phyloP scores from a whole-genome alignment of 208 protist species.

The Blechomonas ayalai region DNA sequence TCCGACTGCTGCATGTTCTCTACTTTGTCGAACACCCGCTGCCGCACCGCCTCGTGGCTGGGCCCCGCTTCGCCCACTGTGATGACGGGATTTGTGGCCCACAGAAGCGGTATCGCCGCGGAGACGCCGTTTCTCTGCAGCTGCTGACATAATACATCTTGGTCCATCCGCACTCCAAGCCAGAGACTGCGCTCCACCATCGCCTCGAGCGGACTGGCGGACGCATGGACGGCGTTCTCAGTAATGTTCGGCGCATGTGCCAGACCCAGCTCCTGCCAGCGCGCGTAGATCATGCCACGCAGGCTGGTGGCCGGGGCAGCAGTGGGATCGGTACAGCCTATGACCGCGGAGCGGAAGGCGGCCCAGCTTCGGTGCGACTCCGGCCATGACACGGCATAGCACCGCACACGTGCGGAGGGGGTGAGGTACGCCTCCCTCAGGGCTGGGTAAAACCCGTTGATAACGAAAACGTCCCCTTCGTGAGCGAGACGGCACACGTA shows the following conservation, averaged over 20 bases:
- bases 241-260: conserved; percentile 32
- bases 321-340: conserved; percentile 49
- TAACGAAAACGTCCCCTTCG: conserved; percentile 31
- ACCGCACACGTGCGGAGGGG: conserved; percentile 31
- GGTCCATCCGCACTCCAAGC: conserved; percentile 18
- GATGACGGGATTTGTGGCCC: background rate
- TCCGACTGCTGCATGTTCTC: conserved; percentile 37
- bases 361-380: conserved; percentile 27
- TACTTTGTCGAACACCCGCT: conserved; percentile 25
- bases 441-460: conserved; percentile 80
- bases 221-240: conserved; percentile 63
- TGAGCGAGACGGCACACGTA: conserved; percentile 20
- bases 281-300: conserved; percentile 29
- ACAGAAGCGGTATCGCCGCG: background rate
- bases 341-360: conserved; percentile 32
- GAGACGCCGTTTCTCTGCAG: background rate
- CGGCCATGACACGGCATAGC: conserved; percentile 62
- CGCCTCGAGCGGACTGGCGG: conserved; percentile 49
- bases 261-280: conserved; percentile 55
- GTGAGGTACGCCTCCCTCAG: conserved; percentile 33
- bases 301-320: conserved; percentile 27
- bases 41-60: conserved; percentile 1
- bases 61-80: background rate
- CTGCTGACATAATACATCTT: conserved; percentile 2
- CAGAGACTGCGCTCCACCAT: conserved; percentile 57